Percentiles rank a stretch among this genome's conserved stretches.
These are phyloP conservation scores for Medicago truncatula DNA, from an alignment of 306 rosid species.

Conservation along the genomic window MtrunA17r5.0-ANR NC_053045.1:40146501-40147000, in stretches of 20 bases:
- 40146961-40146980: slow-evolving; percentile 53
- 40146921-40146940: slow-evolving; percentile 53
- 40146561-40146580: neutral
- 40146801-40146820: neutral
- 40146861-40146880: slow-evolving; percentile 36
- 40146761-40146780: neutral
- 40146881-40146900: slow-evolving; percentile 13
- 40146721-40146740: neutral
- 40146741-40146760: neutral
- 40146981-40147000: slow-evolving; percentile 51
- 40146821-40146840: neutral
- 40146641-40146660: slow-evolving; percentile 25
- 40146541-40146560: neutral
- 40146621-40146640: neutral
- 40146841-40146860: slow-evolving; percentile 51
- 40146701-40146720: neutral
- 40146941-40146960: slow-evolving; percentile 41
- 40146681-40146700: neutral
- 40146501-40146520: neutral
- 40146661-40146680: neutral
- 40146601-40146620: neutral
- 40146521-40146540: neutral
- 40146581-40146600: neutral
- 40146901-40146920: slow-evolving; percentile 51
- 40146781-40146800: neutral